Percentiles rank a stretch among this genome's conserved stretches.
Evolutionary conservation across 495 filamentous ascomycete species (phyloP).

Genomic region (Hypomontagnella submonticulosa): DNA sequence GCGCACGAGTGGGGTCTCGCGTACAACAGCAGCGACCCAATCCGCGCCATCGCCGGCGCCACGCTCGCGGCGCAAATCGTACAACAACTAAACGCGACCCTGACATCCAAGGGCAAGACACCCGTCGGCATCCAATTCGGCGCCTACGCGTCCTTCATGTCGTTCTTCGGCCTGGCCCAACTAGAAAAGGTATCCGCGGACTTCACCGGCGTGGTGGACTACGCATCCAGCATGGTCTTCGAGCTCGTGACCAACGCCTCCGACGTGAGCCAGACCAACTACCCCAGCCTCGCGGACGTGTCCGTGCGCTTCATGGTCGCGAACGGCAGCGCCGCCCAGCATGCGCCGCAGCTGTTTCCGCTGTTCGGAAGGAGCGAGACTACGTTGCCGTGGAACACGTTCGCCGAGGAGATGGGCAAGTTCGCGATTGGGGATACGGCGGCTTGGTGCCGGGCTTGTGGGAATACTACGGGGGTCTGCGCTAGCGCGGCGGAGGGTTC

Average conservation of each 20-base stretch:
- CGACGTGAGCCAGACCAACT: slow-evolving; percentile 39
- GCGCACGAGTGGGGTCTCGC: slow-evolving; percentile 75
- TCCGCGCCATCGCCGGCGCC: slow-evolving; percentile 64
- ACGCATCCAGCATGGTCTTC: slow-evolving; percentile 74
- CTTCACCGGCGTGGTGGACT: slow-evolving; percentile 77
- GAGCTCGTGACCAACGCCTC: slow-evolving; percentile 75
- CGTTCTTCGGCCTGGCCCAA: slow-evolving; percentile 76
- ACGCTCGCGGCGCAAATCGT: slow-evolving; percentile 75
- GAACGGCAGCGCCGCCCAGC: slow-evolving; percentile 73
- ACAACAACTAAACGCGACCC: slow-evolving; percentile 67
- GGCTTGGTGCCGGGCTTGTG: slow-evolving; percentile 77
- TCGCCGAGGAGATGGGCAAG: slow-evolving; percentile 66
- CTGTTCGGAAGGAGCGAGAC: slow-evolving; percentile 70
- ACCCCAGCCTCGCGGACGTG: slow-evolving; percentile 68
- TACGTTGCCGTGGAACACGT: slow-evolving; percentile 70
- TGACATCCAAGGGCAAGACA: slow-evolving; percentile 59
- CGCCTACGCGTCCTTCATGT: slow-evolving; percentile 74
- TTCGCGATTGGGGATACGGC: slow-evolving; percentile 68
- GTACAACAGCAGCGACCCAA: slow-evolving; percentile 54
- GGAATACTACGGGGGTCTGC: slow-evolving; percentile 71
- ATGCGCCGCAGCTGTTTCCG: slow-evolving; percentile 61
- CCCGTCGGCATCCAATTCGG: slow-evolving; percentile 69
- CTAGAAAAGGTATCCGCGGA: slow-evolving; percentile 65
- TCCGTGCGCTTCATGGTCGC: slow-evolving; percentile 80
- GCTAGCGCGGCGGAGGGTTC: slow-evolving; percentile 49